Evolutionary conservation across 1,284 basidiomycete genomes (phyloP), one percentile per base, ranked within the genome.

Genomic region (Ceratobasidium sp.): DNA sequence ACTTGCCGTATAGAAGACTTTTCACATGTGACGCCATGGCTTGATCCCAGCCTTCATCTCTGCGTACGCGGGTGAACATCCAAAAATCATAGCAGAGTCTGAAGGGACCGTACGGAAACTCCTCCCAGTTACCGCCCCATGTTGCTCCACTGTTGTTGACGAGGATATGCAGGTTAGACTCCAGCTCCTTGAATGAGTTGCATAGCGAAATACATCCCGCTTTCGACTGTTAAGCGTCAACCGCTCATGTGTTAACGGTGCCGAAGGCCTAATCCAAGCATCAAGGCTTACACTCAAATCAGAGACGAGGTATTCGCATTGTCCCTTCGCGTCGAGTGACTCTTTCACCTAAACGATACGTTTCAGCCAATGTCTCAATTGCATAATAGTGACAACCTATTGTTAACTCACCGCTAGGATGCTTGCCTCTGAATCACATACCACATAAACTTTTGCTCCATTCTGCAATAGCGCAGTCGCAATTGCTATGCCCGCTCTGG

Each of bases 401-500:
- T 17, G 15, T 31, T 63, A 10, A 47, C 86, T 66, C 67, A 92
- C 93, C 86, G 92, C 88, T 83, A 93, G 89, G 76, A 96, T 87
- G 79, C 92, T 90, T 31, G 86, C 83, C 83, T 93, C 91, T 81
- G 95, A 95, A 60, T 94, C 87, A 3, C 92, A 92, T 13, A 95
- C 95, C 79, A 96, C 95, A 84, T 96, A 94, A 37, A 94, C 92
- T 79, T 89, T 92, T 51, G 91, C 92, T 7, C 94, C 94, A 80
- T 95, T 96, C 84, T 91, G 90, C 0, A 93, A 91, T 80, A 94
- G 90, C 0, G 91, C 91, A 0, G 90, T 86, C 8, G 94, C 91
- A 80, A 96, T 94, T 89, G 94, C 92, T 80, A 89, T 90, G 1
- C 94, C 93, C 53, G 94, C 88, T 0, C 92, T 93, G 47, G 90